Conservation (phyloP, 208 protist genomes). For the Eutreptiella sp. region DNA sequence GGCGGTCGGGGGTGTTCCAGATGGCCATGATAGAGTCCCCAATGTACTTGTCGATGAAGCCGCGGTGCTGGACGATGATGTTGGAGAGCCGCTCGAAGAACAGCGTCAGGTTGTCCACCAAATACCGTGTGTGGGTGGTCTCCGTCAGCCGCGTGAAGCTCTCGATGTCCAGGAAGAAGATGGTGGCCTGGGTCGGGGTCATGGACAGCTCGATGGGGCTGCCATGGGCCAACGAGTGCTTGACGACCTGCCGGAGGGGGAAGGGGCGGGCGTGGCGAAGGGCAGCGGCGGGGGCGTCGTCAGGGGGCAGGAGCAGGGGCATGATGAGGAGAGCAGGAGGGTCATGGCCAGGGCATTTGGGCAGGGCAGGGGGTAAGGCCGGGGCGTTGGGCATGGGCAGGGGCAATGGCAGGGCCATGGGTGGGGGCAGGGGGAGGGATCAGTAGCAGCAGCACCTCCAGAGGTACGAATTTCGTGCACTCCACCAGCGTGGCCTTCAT, state of each 20-base stretch:
- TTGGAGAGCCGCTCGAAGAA: constrained; percentile 10
- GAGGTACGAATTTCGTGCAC: too few relatives aligned
- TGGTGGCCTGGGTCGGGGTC: not conserved
- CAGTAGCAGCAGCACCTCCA: too few relatives aligned
- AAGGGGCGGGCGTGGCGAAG: too few relatives aligned
- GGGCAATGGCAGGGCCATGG: too few relatives aligned
- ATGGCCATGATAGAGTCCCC: constrained; percentile 15
- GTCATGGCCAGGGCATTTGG: too few relatives aligned
- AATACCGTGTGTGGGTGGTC: not conserved
- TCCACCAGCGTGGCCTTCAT: too few relatives aligned
- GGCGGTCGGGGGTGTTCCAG: constrained; percentile 1
- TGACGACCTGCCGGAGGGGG: constrained; percentile 6
- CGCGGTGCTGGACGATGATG: not conserved
- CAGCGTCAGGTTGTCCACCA: not conserved
- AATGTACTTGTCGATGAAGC: constrained; percentile 21
- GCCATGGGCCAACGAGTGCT: not conserved
- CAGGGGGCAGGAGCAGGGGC: too few relatives aligned
- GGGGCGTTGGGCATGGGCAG: too few relatives aligned
- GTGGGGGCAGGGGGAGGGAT: too few relatives aligned
- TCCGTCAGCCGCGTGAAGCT: constrained; percentile 14
- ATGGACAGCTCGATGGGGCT: not conserved
- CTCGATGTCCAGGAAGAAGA: constrained; percentile 15
- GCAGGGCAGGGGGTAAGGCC: too few relatives aligned
- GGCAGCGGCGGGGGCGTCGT: too few relatives aligned
- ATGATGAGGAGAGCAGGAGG: too few relatives aligned